Conservation (phyloP, 2,329 filamentous ascomycete species). For the Coccinonectria pachysandricola region DNA sequence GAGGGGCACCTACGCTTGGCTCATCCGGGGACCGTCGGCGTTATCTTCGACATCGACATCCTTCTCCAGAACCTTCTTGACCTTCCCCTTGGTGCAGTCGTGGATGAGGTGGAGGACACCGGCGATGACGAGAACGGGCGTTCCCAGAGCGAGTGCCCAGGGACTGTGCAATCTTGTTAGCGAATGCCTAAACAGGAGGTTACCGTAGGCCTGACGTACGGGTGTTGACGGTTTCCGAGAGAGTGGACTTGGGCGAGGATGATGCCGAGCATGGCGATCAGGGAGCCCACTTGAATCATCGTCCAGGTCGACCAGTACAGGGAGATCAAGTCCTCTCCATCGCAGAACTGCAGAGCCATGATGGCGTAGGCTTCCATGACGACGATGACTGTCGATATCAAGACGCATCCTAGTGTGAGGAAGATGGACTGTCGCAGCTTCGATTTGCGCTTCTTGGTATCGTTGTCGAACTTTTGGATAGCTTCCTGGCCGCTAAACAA, state of each 20-base stretch:
- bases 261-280: constrained; percentile 49
- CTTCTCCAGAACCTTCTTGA: constrained; percentile 22
- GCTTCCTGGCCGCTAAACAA: constrained; percentile 24
- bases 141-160: constrained; percentile 50
- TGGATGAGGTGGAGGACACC: constrained; percentile 41
- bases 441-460: constrained; percentile 22
- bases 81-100: constrained; percentile 25
- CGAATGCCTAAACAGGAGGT: too few species aligned
- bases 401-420: constrained; percentile 34
- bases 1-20: constrained; percentile 33
- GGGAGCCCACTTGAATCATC: constrained; percentile 46
- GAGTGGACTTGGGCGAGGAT: constrained; percentile 42
- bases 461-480: constrained; percentile 26
- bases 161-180: too few species aligned
- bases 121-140: constrained; percentile 48
- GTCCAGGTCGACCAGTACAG: constrained; percentile 54
- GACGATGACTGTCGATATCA: constrained; percentile 33
- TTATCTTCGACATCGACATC: constrained; percentile 14
- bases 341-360: constrained; percentile 46
- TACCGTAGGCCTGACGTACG: too few species aligned
- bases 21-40: constrained; percentile 27
- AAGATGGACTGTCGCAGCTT: constrained; percentile 32
- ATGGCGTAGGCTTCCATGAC: constrained; percentile 46
- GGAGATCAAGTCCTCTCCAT: constrained; percentile 48
- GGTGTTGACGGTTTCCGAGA: constrained; percentile 38